Percentiles rank a stretch among this genome's conserved stretches.
Conservation (phyloP, 2,329 filamentous ascomycete genomes). For the Colletotrichum tanaceti region DNA sequence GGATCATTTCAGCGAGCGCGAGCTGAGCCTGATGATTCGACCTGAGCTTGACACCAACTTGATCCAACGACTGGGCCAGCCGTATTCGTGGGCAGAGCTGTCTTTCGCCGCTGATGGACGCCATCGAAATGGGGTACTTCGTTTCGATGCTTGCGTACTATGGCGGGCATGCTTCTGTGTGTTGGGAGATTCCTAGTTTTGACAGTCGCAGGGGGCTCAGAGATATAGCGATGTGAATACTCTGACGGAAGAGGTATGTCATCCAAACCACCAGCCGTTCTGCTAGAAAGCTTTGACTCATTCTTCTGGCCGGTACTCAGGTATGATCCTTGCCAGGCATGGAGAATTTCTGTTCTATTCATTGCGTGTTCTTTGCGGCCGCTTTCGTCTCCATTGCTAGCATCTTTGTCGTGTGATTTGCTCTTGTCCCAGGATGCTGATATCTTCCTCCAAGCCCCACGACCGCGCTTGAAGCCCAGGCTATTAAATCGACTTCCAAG, state of each 20-base stretch:
- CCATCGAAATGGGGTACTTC: background rate
- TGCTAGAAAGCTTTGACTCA: background rate
- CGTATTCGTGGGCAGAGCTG: background rate
- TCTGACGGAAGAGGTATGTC: background rate
- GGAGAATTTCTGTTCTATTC: background rate
- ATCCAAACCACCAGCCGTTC: background rate
- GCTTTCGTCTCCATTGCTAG: background rate
- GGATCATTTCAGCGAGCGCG: too few species aligned
- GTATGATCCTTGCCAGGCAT: background rate
- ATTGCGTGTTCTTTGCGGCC: background rate
- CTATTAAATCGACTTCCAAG: background rate
- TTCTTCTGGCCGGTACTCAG: background rate
- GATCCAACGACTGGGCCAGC: background rate
- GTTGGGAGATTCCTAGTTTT: background rate
- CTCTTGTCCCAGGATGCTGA: slow-evolving; percentile 20
- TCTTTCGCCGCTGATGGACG: too few species aligned
- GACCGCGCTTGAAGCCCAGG: slow-evolving; percentile 23
- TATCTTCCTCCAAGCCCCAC: slow-evolving; percentile 17
- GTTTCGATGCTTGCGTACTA: background rate
- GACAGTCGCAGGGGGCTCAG: background rate
- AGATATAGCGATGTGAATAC: background rate
- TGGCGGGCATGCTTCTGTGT: slow-evolving; percentile 8
- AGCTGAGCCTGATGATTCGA: background rate
- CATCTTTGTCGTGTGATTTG: background rate
- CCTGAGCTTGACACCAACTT: background rate